Base-by-base conservation (phyloP, 1,284 basidiomycete genomes). In the Ganoderma leucocontextum region DNA sequence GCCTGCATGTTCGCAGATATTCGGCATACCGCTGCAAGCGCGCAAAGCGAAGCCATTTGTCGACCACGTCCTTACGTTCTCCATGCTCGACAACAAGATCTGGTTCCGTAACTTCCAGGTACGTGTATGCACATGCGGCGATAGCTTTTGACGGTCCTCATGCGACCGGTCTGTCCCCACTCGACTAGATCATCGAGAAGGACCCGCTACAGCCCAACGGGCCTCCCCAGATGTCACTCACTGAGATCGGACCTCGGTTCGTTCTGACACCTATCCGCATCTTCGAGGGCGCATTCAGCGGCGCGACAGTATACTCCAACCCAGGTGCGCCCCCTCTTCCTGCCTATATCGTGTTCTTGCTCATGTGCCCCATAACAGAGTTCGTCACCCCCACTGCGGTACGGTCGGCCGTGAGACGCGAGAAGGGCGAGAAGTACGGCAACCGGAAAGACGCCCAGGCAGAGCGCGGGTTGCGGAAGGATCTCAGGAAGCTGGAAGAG, bases 91-190 rank as follows among this genome's bases (percentile, higher is more conserved):
- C 84, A 89, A 89, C 79, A 99, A 98, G 80, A 95, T 99, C 73
- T 99, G 98, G 98, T 99, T 99, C 87, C 90, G 98, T 73, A 99
- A 99, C 82, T 99, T 94, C 84, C 97, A 99, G 87, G 94, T 94
- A 44, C 72, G 82, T 79, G 36, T 33, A 22, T 35, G n/a, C 55
- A 4, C 35, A 17, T 12, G 19, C 33, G 6, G 17, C 35, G 6
- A 58, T 19, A 19, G 17, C 8, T 33, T 38, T 58, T 33, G 9
- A 25, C 22, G 13, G 7, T 1, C 12, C 39, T 17, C 52, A 22
- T 19, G 9, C 4, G 41, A 15, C 2, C 41, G 2, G 25, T 25
- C 38, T n/a, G 13, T 17, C 29, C 60, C 22, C 29, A n/a, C 39
- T 4, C 15, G 10, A 3, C 3, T 73, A 94, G 93, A 93, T 94